Evolutionary conservation across 306 rosid genomes (phyloP), one percentile per base, ranked within the genome.

Genomic region (Acmispon strigosus): DNA sequence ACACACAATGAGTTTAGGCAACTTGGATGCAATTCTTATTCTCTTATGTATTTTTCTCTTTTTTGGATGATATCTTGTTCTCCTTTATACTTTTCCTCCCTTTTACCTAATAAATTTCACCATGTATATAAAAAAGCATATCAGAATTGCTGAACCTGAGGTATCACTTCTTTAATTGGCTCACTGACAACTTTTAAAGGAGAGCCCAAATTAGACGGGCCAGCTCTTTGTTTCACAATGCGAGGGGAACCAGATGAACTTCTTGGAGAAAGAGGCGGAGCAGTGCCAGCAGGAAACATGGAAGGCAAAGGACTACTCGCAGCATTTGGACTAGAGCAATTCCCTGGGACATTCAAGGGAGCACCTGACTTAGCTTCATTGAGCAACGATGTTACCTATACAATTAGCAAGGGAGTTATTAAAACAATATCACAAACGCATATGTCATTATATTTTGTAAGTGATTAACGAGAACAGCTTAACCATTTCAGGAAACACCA

Each of bases 271-370:
- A 95, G 82, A 42, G 99, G 99, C 0, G 99, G 99, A 48, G 97
- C 99, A 78, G 93, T 91, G 73, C 99, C 99, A 0, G 99, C 99
- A 41, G 96, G 97, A 88, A 95, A 95, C 95, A 95, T 89, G 74
- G 97, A 95, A 32, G 99, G 97, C 76, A 89, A 79, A 44, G 97
- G 69, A 86, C 79, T 87, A 85, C 79, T 80, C 2, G 88, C 62
- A 73, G 93, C 92, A 86, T 88, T 93, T 10, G 99, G 99, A 84
- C 99, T 95, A 39, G 99, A 91, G 73, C 96, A 87, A 76, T 80
- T 95, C 66, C 97, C 99, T 7, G 94, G 89, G 48, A 91, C 97
- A 81, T 85, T 95, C 81, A 95, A 75, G 60, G 97, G 96, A 69
- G 51, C 86, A 22, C 97, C 97, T 14, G 88, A 84, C 82, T 91